These are phyloP conservation scores for Echium plantagineum DNA, from an alignment of 257 asterid genomes.

Conservation along the genomic window DNA sequence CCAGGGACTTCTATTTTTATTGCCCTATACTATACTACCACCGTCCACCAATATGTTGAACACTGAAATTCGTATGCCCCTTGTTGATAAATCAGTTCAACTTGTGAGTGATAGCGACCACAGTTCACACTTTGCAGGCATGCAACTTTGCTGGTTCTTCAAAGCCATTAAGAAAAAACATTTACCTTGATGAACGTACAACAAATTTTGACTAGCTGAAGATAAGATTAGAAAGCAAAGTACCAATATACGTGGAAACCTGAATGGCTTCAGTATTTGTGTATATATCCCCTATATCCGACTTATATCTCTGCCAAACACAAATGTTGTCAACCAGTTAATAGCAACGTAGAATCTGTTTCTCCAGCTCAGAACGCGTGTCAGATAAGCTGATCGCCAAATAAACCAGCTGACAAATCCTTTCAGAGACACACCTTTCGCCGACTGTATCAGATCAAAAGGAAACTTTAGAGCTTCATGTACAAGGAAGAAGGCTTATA, in stretches of 20 bases:
- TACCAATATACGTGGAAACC: not conserved
- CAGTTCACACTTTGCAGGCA: too few relatives aligned
- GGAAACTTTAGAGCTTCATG: not conserved
- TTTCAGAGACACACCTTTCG: conserved; percentile 62
- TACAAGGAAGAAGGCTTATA: not conserved
- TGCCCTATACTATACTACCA: not conserved
- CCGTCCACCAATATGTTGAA: not conserved
- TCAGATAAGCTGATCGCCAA: conserved; percentile 94
- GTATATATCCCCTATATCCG: not conserved
- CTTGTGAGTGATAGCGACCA: too few relatives aligned
- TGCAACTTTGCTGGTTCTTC: not conserved
- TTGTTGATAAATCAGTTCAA: too few relatives aligned
- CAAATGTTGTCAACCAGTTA: conserved; percentile 77
- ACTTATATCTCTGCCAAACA: conserved; percentile 70
- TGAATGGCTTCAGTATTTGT: not conserved
- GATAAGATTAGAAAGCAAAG: not conserved
- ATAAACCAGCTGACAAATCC: conserved; percentile 83
- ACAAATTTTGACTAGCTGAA: too few relatives aligned
- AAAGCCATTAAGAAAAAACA: too few relatives aligned
- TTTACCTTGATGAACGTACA: too few relatives aligned
- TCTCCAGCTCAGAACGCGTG: conserved; percentile 96
- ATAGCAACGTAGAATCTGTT: conserved; percentile 78
- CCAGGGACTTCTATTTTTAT: not conserved
- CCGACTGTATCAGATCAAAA: conserved; percentile 42
- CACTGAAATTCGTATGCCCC: not conserved